A percentile compares a stretch with the other conserved stretches of the same genome.
phyloP scores from a whole-genome alignment of 2,329 filamentous ascomycete genomes.

The Aspergillus neotritici region DNA sequence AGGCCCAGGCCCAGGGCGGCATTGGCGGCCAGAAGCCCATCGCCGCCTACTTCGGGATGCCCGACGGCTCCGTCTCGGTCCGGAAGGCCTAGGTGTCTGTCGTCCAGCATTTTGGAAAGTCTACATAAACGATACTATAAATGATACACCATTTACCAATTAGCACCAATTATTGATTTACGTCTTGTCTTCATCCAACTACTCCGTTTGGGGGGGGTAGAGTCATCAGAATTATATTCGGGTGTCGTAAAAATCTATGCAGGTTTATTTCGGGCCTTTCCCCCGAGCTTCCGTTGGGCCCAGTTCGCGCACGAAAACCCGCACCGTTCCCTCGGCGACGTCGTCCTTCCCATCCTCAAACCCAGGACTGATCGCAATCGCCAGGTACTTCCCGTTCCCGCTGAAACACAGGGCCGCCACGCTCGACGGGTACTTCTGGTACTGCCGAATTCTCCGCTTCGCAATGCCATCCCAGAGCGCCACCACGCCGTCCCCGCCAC shows the following conservation, averaged over 20 bases:
- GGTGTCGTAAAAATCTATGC: constrained; percentile 6
- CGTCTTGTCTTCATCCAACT: constrained; percentile 5
- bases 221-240: constrained; percentile 11
- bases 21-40: constrained; percentile 82
- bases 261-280: constrained; percentile 62
- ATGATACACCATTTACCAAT: constrained; percentile 16
- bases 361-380: constrained; percentile 74
- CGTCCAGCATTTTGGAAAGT: not conserved
- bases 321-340: constrained; percentile 63
- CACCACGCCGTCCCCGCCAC: constrained; percentile 86
- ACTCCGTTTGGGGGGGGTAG: not conserved
- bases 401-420: constrained; percentile 75
- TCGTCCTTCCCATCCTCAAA: constrained; percentile 86
- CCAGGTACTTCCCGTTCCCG: constrained; percentile 68
- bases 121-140: constrained; percentile 13
- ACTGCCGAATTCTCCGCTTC: constrained; percentile 84
- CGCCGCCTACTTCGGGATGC: constrained; percentile 91
- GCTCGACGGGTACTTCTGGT: constrained; percentile 74
- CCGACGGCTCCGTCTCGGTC: constrained; percentile 63
- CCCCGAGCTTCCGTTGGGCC: constrained; percentile 82
- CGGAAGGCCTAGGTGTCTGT: constrained; percentile 30
- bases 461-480: constrained; percentile 87
- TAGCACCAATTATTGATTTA: constrained; percentile 9
- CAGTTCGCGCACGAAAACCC: constrained; percentile 76
- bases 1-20: constrained; percentile 57